Percentiles rank a stretch among this genome's conserved stretches.
phyloP scores from a whole-genome alignment of 305 asterid species.

The Rubia tinctorum region DNA sequence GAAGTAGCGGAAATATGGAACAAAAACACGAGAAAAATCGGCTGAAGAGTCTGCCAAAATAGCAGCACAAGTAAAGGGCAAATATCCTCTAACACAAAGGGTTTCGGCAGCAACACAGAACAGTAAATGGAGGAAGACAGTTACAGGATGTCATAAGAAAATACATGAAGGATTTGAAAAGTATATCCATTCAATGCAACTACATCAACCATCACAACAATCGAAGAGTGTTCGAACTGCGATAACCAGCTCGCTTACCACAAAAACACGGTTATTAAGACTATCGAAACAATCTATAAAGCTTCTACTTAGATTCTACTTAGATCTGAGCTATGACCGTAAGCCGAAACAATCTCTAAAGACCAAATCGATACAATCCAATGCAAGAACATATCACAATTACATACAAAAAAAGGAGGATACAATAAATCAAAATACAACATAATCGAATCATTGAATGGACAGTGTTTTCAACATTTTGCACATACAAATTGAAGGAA shows the following conservation, averaged over 20 bases:
- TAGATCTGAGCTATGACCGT: background rate
- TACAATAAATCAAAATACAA: background rate
- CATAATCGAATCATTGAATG: background rate
- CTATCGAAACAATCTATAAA: background rate
- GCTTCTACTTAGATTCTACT: background rate
- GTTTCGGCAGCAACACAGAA: no score
- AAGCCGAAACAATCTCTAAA: background rate
- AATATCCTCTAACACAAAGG: no score
- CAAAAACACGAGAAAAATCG: no score
- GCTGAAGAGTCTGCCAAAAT: no score
- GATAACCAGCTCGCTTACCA: background rate
- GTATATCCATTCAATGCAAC: no score
- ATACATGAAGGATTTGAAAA: no score
- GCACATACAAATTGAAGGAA: no score
- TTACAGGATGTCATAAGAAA: no score
- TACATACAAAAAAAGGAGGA: background rate
- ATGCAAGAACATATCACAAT: slow-evolving; percentile 10
- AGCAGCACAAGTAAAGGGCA: no score
- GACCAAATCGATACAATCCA: background rate
- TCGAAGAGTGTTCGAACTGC: background rate
- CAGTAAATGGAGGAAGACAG: no score
- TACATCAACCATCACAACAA: background rate
- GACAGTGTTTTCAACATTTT: no score
- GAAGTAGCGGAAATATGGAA: no score
- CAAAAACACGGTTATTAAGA: background rate